These are phyloP conservation scores for Helotiales sp. DNA, from an alignment of 2,329 filamentous ascomycete species.

Conservation along the genomic window DNA sequence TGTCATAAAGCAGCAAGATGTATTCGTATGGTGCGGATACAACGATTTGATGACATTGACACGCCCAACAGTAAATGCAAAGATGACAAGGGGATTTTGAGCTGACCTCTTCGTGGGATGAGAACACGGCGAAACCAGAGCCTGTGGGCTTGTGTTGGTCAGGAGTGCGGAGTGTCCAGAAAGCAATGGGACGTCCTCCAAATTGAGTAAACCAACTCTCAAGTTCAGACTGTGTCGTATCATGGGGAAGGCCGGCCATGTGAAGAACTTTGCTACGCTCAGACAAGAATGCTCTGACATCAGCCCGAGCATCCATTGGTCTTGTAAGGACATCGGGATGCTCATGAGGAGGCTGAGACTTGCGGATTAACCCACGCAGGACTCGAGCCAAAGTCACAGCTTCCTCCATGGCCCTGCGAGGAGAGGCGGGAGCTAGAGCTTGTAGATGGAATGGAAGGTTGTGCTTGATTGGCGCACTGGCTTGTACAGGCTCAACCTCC, in stretches of 20 bases:
- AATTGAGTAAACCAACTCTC: conserved; percentile 99
- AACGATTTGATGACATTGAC: conserved; percentile 30
- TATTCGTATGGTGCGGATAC: conserved; percentile 30
- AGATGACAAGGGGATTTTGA: conserved; percentile 26
- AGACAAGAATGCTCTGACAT: conserved; percentile 92
- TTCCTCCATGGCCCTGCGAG: conserved; percentile 95
- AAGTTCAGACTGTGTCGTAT: conserved; percentile 96
- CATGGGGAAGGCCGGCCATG: conserved; percentile 95
- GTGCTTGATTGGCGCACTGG: conserved; percentile 97
- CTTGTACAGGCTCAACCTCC: conserved; percentile 96
- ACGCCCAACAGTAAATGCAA: conserved; percentile 29
- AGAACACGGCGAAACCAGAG: conserved; percentile 97
- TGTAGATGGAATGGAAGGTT: conserved; percentile 98
- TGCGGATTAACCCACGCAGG: conserved; percentile 87
- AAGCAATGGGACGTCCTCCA: conserved; percentile 94
- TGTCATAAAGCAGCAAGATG: conserved; percentile 34
- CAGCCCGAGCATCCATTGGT: conserved; percentile 94
- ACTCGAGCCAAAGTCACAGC: conserved; percentile 92
- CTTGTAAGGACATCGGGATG: conserved; percentile 93
- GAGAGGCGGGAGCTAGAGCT: conserved; percentile 90
- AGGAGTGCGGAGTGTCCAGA: conserved; percentile 96
- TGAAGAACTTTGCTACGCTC: conserved; percentile 98
- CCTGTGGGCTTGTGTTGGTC: conserved; percentile 99
- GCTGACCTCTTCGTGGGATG: conserved; percentile 93
- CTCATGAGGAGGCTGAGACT: conserved; percentile 91